Base-by-base conservation (phyloP, 2,329 filamentous ascomycete species). In the Cytospora piceae region DNA sequence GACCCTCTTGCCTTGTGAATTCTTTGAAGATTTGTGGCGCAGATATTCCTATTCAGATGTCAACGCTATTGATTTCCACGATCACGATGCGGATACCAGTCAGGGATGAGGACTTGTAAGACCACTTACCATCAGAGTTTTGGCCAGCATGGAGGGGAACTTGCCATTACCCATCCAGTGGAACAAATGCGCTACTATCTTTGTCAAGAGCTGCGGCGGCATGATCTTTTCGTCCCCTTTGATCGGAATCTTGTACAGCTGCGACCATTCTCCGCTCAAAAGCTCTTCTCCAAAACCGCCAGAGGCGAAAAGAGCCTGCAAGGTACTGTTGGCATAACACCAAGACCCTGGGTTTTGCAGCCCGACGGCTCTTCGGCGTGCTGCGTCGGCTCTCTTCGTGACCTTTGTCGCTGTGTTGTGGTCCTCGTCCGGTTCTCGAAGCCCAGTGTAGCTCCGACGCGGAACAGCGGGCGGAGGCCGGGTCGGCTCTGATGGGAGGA, bases 301-400 rank as follows among this genome's bases (percentile, higher is more conserved):
- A 0, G 93, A 94, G 1, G 89, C 90, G 66, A 91, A 90, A 22
- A 97, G 80, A 67, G 90, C 91, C 76, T 98, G 94, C 31, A 98
- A 81, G 0, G 90, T 89, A n/a, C 92, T 90, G 76, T 97, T 97
- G 82, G 95, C 93, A 74, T 97, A 97, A 75, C 94, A 97, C 70
- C 91, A 94, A 56, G 90, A 89, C 1, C 88, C 87, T 51, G 93
- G 91, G 71, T 97, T 97, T 66, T 87, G 80, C 15, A 97, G 82
- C 0, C 94, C 94, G 9, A 75, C 72, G n/a, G 14, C 92, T 87
- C 80, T 75, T 79, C 79, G 55, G 1, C 52, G 66, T 69, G 71
- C 77, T 76, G 70, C 72, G 76, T 60, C 75, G 73, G 61, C 73
- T 72, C 81, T 79, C 69, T 68, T 73, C 76, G 54, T 77, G 73